Percentiles rank a stretch among this genome's conserved stretches.
These are phyloP conservation scores for Durio zibethinus DNA, from an alignment of 345 rosid genomes.

Conservation along the genomic window DNA sequence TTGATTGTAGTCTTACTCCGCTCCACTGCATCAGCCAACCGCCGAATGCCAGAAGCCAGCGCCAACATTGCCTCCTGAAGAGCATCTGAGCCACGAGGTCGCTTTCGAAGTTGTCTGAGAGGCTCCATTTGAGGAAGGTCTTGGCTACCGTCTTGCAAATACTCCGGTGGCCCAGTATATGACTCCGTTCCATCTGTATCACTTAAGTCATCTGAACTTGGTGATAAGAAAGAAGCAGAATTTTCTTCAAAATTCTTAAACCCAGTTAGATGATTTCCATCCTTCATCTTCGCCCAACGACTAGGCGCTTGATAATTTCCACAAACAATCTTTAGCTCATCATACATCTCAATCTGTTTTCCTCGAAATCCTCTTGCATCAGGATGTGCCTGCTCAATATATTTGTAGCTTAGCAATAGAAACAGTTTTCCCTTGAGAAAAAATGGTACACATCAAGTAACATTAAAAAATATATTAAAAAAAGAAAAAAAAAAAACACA, in stretches of 20 bases:
- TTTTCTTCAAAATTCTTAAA: constrained; percentile 59
- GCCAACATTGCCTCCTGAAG: constrained; percentile 71
- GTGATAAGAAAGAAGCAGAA: constrained; percentile 60
- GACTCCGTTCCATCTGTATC: constrained; percentile 90
- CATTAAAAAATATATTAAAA: neutral
- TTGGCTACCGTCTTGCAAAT: constrained; percentile 50
- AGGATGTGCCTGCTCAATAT: constrained; percentile 55
- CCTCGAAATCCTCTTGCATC: constrained; percentile 77
- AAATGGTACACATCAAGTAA: neutral
- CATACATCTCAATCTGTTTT: constrained; percentile 82
- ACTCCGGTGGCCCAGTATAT: constrained; percentile 45
- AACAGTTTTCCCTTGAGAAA: neutral
- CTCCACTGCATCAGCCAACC: constrained; percentile 71
- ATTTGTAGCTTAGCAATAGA: constrained; percentile 2
- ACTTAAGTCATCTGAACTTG: constrained; percentile 60
- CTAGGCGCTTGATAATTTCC: constrained; percentile 74
- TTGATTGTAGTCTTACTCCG: constrained; percentile 45
- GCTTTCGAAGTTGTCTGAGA: constrained; percentile 50
- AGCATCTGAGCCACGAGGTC: constrained; percentile 52
- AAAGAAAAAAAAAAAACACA: neutral
- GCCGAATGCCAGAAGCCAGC: constrained; percentile 68
- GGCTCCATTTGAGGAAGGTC: constrained; percentile 60
- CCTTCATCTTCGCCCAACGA: constrained; percentile 63
- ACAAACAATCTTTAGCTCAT: constrained; percentile 75
- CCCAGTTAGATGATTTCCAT: constrained; percentile 43